Evolutionary conservation across 2,329 filamentous ascomycete species (phyloP).

Genomic region (Ophiocordyceps camponoti-floridani): DNA sequence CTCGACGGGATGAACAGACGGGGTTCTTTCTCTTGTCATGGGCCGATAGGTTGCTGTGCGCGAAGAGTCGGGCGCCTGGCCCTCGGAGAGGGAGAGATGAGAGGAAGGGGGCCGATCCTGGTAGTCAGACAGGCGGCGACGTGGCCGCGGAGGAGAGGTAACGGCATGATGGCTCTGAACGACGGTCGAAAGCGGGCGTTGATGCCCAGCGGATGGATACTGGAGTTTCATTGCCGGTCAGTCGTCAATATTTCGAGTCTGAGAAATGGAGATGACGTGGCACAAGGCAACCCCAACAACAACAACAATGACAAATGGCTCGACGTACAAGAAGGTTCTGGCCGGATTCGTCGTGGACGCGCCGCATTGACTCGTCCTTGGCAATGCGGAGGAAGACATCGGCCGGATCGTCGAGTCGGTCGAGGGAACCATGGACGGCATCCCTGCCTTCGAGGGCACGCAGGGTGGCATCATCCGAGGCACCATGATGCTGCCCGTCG

Average conservation of each 20-base stretch:
- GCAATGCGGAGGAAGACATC: constrained; percentile 43
- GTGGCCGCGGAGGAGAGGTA: constrained; percentile 29
- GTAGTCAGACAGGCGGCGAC: constrained; percentile 38
- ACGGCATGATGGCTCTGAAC: constrained; percentile 28
- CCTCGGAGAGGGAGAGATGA: constrained; percentile 25
- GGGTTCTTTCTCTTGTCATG: constrained; percentile 22
- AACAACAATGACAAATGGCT: background rate
- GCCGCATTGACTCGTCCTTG: constrained; percentile 28
- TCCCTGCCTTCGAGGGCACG: constrained; percentile 29
- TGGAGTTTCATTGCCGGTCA: constrained; percentile 8
- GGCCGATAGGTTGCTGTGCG: constrained; percentile 27
- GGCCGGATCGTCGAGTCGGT: constrained; percentile 25
- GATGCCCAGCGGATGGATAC: constrained; percentile 29
- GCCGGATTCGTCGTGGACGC: constrained; percentile 15
- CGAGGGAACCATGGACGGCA: constrained; percentile 6
- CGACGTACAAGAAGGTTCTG: constrained; percentile 28
- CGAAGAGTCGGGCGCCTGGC: constrained; percentile 19
- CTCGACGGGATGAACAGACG: constrained; percentile 19
- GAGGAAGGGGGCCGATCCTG: constrained; percentile 23
- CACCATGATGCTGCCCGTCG: constrained; percentile 23
- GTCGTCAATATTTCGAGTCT: background rate
- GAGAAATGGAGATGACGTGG: background rate
- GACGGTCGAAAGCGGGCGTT: constrained; percentile 34
- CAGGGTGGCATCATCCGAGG: constrained; percentile 29
- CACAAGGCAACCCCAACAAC: background rate